Conservation (phyloP, 2,329 filamentous ascomycete species). For the Pseudogymnoascus sp. region DNA sequence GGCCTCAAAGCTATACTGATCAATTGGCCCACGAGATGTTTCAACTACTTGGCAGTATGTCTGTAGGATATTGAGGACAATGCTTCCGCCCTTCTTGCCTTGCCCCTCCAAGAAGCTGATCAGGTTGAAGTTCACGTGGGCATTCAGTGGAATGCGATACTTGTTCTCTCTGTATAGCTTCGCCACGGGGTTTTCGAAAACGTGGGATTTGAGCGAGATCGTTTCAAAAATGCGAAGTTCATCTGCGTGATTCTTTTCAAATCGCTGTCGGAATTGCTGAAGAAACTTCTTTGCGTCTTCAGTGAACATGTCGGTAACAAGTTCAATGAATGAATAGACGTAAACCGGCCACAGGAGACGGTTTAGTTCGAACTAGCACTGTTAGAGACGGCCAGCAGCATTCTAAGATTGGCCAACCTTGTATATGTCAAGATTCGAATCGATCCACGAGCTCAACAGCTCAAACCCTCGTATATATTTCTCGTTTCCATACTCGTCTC, state of each 20-base stretch:
- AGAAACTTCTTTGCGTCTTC: slow-evolving; percentile 69
- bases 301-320: slow-evolving; percentile 62
- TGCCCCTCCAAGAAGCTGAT: slow-evolving; percentile 88
- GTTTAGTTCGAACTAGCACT: slow-evolving; percentile 64
- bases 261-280: slow-evolving; percentile 54
- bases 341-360: slow-evolving; percentile 90
- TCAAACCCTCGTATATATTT: slow-evolving; percentile 72
- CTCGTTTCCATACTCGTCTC: slow-evolving; percentile 59
- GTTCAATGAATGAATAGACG: slow-evolving; percentile 81
- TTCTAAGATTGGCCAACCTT: slow-evolving; percentile 49
- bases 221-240: slow-evolving; percentile 69
- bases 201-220: slow-evolving; percentile 68
- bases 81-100: slow-evolving; percentile 66
- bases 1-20: slow-evolving; percentile 54
- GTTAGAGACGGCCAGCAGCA: slow-evolving; percentile 15
- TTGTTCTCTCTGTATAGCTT: slow-evolving; percentile 78
- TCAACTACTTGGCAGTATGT: slow-evolving; percentile 49
- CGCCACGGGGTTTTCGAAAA: slow-evolving; percentile 66
- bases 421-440: slow-evolving; percentile 88
- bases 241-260: slow-evolving; percentile 70
- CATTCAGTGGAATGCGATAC: slow-evolving; percentile 84
- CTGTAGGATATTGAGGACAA: slow-evolving; percentile 66
- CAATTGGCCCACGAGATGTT: slow-evolving; percentile 52
- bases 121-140: slow-evolving; percentile 70
- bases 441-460: slow-evolving; percentile 71